Conservation (phyloP, 2,329 filamentous ascomycete genomes). For the Cyphellophora europaea region DNA sequence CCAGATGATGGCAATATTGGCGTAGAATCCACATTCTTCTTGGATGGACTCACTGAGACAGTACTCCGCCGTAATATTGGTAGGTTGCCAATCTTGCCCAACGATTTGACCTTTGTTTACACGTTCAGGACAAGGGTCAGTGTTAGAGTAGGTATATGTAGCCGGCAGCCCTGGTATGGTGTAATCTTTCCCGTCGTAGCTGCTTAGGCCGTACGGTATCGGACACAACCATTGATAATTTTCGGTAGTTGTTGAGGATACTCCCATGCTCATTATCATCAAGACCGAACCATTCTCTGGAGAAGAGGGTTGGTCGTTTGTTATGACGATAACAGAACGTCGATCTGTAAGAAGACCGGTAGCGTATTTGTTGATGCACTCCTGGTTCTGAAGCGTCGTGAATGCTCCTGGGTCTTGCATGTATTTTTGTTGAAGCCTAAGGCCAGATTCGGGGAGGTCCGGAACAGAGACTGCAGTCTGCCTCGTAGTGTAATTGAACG, state of each 20-base stretch:
- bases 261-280: no score
- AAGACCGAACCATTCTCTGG: conserved; percentile 10
- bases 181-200: conserved; percentile 9
- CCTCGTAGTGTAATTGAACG: conserved; percentile 9
- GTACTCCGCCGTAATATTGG: conserved; percentile 13
- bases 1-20: conserved; percentile 15
- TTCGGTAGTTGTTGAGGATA: no score
- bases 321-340: conserved; percentile 16
- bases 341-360: conserved; percentile 13
- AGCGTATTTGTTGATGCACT: conserved; percentile 15
- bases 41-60: conserved; percentile 15
- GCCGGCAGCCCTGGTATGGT: conserved; percentile 1
- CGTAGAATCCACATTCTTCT: conserved; percentile 15
- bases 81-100: conserved; percentile 9
- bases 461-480: conserved; percentile 4
- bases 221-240: background rate
- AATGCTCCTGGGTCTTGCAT: conserved; percentile 7
- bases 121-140: conserved; percentile 10
- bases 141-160: background rate
- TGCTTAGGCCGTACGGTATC: no score
- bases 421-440: conserved; percentile 9
- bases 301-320: conserved; percentile 10
- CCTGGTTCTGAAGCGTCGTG: conserved; percentile 9
- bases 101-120: conserved; percentile 11
- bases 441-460: background rate